Percentiles rank a stretch among this genome's conserved stretches.
Conservation (phyloP, 768 basidiomycete species). For the Termitomyces eurrhizus region DNA sequence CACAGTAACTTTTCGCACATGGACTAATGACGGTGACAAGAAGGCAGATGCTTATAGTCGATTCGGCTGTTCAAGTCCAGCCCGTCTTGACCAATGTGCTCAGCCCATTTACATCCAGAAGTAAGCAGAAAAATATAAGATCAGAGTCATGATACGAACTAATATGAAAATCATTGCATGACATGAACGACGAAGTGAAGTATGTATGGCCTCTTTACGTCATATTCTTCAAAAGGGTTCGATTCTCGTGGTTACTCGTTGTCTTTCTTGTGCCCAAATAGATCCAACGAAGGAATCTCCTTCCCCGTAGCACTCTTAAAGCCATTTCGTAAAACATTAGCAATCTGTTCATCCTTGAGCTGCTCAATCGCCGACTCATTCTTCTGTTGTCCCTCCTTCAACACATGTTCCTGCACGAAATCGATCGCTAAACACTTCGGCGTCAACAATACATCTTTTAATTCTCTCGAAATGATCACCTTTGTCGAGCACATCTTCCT, state of each 20-base stretch:
- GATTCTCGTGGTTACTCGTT: neutral
- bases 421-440: slow-evolving; percentile 28
- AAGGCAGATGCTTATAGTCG: no score
- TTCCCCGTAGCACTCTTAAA: slow-evolving; percentile 30
- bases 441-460: neutral
- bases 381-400: slow-evolving; percentile 32
- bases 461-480: slow-evolving; percentile 12
- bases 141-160: neutral
- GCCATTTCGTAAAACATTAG: slow-evolving; percentile 25
- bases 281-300: slow-evolving; percentile 21
- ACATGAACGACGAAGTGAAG: neutral
- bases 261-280: neutral
- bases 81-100: no score
- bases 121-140: no score
- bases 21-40: no score
- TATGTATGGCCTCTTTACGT: neutral
- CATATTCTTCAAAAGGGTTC: neutral
- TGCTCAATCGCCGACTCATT: slow-evolving; percentile 37
- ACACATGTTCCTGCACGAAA: slow-evolving; percentile 37
- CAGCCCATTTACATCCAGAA: no score
- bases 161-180: neutral
- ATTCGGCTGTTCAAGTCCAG: no score
- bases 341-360: slow-evolving; percentile 36
- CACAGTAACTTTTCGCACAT: neutral
- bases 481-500: slow-evolving; percentile 27